Base-by-base conservation (phyloP, 2,329 filamentous ascomycete genomes). In the Xylaria sp. region DNA sequence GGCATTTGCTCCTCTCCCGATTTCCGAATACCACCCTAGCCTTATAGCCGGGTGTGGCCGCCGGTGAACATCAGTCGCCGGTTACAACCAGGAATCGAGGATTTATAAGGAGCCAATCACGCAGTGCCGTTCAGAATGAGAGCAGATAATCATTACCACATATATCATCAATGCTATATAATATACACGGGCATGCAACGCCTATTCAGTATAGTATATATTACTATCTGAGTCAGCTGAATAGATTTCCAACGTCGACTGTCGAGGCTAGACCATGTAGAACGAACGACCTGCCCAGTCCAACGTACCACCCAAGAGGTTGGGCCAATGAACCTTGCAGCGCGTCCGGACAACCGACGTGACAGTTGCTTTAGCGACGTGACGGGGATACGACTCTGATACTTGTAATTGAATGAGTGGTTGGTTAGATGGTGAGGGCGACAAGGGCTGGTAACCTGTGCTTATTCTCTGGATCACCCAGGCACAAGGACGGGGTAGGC, bases 321-420 rank as follows among this genome's bases (percentile, higher is more conserved):
- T 43, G 49, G 49, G 10, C 64, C 67, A 67, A 67, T 63, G 55
- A 69, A 41, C 28, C 8, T 58, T 25, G 41, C 43, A 54, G 20
- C 36, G 18, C 33, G 28, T 13, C 23, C 36, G 33, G 43, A 7
- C n/a, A 31, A 64, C 51, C 57, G 41, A 58, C 36, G 36, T 66
- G 60, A 55, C 36, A 5, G 59, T 66, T 49, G 59, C 63, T 59
- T 55, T 63, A 61, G 62, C 52, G 56, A 68, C 57, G 57, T 65
- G 52, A 48, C 56, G 46, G 41, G 25, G 41, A 68, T 68, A 54
- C 46, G 25, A 68, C 66, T 39, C 66, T 66, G 62, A 57, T 60
- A 70, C 68, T 68, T 70, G 68, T 43, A 68, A 43, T 25, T 36
- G 25, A 25, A 60, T 66, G 68, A 64, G 43, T 70, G 68, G 68